These are phyloP conservation scores for Ogataea ganodermae DNA, from an alignment of 805 yeast species.

Conservation along the genomic window DNA sequence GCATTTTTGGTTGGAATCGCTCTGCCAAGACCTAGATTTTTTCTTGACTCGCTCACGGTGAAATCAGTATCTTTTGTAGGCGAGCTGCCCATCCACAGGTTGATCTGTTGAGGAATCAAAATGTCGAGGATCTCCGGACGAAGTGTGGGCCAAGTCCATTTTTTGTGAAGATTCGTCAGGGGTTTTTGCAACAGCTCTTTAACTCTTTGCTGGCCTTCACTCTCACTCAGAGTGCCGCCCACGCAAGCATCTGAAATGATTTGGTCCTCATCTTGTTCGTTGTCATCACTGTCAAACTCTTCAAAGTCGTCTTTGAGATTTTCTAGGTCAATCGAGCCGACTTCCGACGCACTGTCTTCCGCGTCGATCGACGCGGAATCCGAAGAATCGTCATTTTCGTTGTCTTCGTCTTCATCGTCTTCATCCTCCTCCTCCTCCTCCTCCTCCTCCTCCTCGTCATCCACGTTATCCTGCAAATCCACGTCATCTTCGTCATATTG, in stretches of 20 bases:
- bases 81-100: slow-evolving; percentile 68
- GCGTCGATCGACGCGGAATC: neutral
- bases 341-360: slow-evolving; percentile 22
- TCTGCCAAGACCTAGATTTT: slow-evolving; percentile 51
- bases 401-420: slow-evolving; percentile 15
- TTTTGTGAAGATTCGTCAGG: slow-evolving; percentile 44
- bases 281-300: slow-evolving; percentile 34
- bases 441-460: slow-evolving; percentile 27
- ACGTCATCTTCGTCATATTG: slow-evolving; percentile 58
- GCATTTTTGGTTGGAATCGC: slow-evolving; percentile 50
- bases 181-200: slow-evolving; percentile 63
- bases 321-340: slow-evolving; percentile 44
- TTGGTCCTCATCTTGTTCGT: slow-evolving; percentile 19
- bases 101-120: slow-evolving; percentile 68
- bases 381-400: neutral
- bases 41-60: slow-evolving; percentile 18
- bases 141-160: slow-evolving; percentile 38
- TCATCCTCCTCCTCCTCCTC: slow-evolving; percentile 29
- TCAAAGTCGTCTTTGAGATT: slow-evolving; percentile 54
- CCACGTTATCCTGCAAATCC: slow-evolving; percentile 37
- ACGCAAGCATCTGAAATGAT: slow-evolving; percentile 18
- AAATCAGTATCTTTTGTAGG: slow-evolving; percentile 8
- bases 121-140: slow-evolving; percentile 43
- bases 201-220: slow-evolving; percentile 45
- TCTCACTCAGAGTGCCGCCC: slow-evolving; percentile 27